phyloP scores from a whole-genome alignment of 805 yeast species.

The Blastobotrys parvus region DNA sequence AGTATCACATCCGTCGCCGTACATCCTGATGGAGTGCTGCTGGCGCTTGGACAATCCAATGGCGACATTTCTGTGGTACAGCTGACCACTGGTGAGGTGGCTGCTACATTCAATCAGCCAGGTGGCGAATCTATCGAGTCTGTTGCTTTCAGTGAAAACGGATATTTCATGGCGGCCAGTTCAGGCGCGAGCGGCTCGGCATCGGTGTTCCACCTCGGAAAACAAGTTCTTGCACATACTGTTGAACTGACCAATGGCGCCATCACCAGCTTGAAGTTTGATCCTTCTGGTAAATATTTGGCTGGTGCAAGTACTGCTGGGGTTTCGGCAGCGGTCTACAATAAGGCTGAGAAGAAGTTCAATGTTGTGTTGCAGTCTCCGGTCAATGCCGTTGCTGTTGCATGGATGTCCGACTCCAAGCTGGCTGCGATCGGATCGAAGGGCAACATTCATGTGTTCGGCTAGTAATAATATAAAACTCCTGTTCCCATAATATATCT shows the following conservation, averaged over 20 bases:
- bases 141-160: slow-evolving; percentile 52
- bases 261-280: slow-evolving; percentile 15
- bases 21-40: slow-evolving; percentile 43
- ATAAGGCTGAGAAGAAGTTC: slow-evolving; percentile 31
- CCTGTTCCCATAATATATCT: neutral
- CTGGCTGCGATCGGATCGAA: slow-evolving; percentile 13
- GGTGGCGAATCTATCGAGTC: slow-evolving; percentile 29
- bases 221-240: slow-evolving; percentile 15
- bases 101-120: neutral
- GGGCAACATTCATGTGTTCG: slow-evolving; percentile 12
- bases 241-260: slow-evolving; percentile 10
- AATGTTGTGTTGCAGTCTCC: neutral
- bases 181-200: slow-evolving; percentile 21
- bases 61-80: slow-evolving; percentile 34
- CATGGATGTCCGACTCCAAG: slow-evolving; percentile 14
- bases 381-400: slow-evolving; percentile 8
- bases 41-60: slow-evolving; percentile 33
- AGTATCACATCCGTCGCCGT: slow-evolving; percentile 9
- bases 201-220: slow-evolving; percentile 44
- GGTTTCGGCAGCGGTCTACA: slow-evolving; percentile 30
- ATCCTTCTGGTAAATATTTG: slow-evolving; percentile 24
- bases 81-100: slow-evolving; percentile 30
- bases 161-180: slow-evolving; percentile 47
- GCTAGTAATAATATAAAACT: neutral
- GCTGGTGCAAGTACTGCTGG: slow-evolving; percentile 15